phyloP scores from a whole-genome alignment of 2,329 filamentous ascomycete genomes.

The Colletotrichum trifolii region DNA sequence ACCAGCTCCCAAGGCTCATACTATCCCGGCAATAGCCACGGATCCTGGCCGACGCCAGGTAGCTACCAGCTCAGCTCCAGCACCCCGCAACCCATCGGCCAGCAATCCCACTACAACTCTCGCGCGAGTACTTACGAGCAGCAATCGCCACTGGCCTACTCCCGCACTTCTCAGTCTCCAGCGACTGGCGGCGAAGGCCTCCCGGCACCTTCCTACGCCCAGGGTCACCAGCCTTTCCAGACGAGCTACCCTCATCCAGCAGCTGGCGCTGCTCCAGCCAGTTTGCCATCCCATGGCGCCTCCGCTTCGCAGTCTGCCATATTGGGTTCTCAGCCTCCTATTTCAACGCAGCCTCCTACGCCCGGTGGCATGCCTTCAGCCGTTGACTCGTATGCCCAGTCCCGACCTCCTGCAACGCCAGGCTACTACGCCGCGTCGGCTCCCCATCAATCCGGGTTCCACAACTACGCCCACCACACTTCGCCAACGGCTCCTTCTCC shows the following conservation, averaged over 20 bases:
- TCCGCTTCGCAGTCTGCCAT: slow-evolving; percentile 50
- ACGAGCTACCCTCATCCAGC: slow-evolving; percentile 64
- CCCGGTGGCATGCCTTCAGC: slow-evolving; percentile 65
- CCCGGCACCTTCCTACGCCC: slow-evolving; percentile 74
- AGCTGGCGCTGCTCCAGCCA: slow-evolving; percentile 52
- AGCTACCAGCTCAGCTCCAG: slow-evolving; percentile 68
- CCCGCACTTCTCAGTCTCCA: slow-evolving; percentile 57
- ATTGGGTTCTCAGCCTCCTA: slow-evolving; percentile 59
- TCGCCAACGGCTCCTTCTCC: slow-evolving; percentile 60
- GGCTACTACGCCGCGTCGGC: slow-evolving; percentile 69
- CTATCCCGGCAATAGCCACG: slow-evolving; percentile 59
- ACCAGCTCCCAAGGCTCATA: slow-evolving; percentile 65
- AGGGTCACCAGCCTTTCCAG: slow-evolving; percentile 72
- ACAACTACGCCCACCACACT: slow-evolving; percentile 53
- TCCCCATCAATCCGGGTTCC: slow-evolving; percentile 58
- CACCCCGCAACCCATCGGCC: slow-evolving; percentile 48
- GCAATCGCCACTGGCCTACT: slow-evolving; percentile 60
- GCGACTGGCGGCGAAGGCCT: slow-evolving; percentile 69
- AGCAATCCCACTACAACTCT: slow-evolving; percentile 20
- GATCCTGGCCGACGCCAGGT: slow-evolving; percentile 68
- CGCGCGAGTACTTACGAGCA: slow-evolving; percentile 52
- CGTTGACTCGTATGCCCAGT: slow-evolving; percentile 63
- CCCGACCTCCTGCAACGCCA: slow-evolving; percentile 67
- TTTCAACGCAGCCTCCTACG: slow-evolving; percentile 55
- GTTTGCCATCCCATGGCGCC: slow-evolving; percentile 44